phyloP scores from a whole-genome alignment of 2,329 filamentous ascomycete genomes.

The Pseudocercospora cruenta region DNA sequence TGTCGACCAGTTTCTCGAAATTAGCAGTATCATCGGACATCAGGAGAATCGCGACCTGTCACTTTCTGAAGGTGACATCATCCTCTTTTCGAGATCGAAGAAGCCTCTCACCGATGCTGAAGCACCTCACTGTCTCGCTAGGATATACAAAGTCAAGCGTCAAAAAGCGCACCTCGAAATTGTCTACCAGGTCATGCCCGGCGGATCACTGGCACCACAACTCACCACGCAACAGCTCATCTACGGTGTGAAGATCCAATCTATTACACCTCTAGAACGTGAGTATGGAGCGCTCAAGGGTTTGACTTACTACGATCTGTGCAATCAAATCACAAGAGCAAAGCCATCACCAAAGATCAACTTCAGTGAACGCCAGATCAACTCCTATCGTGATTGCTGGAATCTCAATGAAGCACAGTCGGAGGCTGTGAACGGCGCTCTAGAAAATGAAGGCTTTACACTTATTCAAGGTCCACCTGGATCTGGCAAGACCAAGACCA shows the following conservation, averaged over 20 bases:
- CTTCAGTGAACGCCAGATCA: constrained; percentile 74
- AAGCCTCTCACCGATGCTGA: constrained; percentile 68
- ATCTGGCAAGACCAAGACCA: constrained; percentile 93
- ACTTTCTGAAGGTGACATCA: constrained; percentile 82
- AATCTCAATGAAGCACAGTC: constrained; percentile 86
- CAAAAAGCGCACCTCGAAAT: constrained; percentile 84
- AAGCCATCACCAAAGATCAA: constrained; percentile 86
- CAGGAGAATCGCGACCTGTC: constrained; percentile 70
- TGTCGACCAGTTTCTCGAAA: constrained; percentile 90
- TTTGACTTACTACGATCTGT: constrained; percentile 92
- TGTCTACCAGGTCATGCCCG: constrained; percentile 77
- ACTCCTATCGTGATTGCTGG: constrained; percentile 73
- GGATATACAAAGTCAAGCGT: constrained; percentile 76
- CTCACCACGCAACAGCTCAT: constrained; percentile 72
- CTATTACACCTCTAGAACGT: constrained; percentile 90
- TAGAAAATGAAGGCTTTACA: constrained; percentile 96
- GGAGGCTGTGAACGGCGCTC: constrained; percentile 85
- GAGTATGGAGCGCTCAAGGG: constrained; percentile 92
- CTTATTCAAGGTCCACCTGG: constrained; percentile 94
- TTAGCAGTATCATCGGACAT: constrained; percentile 79
- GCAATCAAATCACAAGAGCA: constrained; percentile 85
- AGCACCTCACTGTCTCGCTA: constrained; percentile 80
- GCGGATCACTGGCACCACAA: constrained; percentile 31
- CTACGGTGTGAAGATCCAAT: constrained; percentile 80
- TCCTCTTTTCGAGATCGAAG: constrained; percentile 76